Evolutionary conservation across 1,284 basidiomycete genomes (phyloP), one percentile per base, ranked within the genome.

Genomic region (Inonotus hispidus): DNA sequence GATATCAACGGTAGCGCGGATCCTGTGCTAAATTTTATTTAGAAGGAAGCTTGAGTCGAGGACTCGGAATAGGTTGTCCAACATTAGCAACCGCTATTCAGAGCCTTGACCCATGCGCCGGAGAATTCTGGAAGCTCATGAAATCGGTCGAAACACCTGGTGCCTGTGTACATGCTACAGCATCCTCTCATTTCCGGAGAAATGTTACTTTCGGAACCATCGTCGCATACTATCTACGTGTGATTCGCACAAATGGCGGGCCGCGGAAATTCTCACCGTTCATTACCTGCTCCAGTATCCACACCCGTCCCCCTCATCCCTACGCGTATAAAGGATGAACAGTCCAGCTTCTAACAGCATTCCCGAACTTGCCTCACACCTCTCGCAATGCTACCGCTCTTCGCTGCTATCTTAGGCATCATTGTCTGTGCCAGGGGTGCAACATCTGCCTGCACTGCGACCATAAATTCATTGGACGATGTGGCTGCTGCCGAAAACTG

Each of bases 401-500:
- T 62, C 16, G 59, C 61, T 45, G 53, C 29, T 43, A 14, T 52
- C 25, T 13, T 27, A 41, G 32, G n/a, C 23, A n/a, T 43, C 37
- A 3, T 16, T 50, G 39, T 43, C 49, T 43, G 37, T 35, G 23
- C 32, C 50, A 19, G 46, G 19, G 13, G 23, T 46, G 63, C 65
- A 49, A 58, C 66, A 21, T 53, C 58, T 11, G 66, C 65, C 25
- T 79, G 77, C 63, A 74, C 73, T 3, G 77, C 77, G 14, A 77
- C 76, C 1, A 79, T 79, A 61, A 71, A 69, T 38, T 79, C 77
- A 0, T 62, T 79, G 23, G 58, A 58, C 73, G 79, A 80, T 67
- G 77, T 81, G 38, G 63, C 71, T 14, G 70, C 66, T 38, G 79
- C 80, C 45, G 73, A 77, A 38, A 64, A 71, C 56, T 82, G 79